phyloP scores from a whole-genome alignment of 345 rosid species.

The Salix purpurea region DNA sequence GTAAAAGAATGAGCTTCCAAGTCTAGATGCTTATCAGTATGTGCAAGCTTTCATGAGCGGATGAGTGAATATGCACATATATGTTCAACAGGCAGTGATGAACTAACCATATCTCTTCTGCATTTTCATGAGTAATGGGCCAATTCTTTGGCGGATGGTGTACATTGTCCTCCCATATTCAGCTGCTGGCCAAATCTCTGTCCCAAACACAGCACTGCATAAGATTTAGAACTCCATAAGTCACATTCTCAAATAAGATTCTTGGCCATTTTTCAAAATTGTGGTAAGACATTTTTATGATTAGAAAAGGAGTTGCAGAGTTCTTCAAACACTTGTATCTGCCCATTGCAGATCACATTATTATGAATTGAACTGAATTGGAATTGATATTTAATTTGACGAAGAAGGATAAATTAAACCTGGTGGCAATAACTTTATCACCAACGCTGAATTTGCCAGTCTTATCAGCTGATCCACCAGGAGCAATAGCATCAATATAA shows the following conservation, averaged over 20 bases:
- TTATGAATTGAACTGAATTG: no score
- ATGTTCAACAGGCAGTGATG: not conserved
- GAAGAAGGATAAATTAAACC: conserved; percentile 36
- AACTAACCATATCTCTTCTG: conserved; percentile 65
- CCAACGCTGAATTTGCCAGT: conserved; percentile 73
- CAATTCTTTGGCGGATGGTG: conserved; percentile 86
- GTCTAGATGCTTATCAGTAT: not conserved
- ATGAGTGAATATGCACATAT: not conserved
- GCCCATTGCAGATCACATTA: not conserved
- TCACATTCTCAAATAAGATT: not conserved
- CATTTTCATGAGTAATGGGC: conserved; percentile 88
- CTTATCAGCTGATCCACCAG: conserved; percentile 83
- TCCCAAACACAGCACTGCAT: conserved; percentile 98
- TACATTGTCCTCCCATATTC: conserved; percentile 98
- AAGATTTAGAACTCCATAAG: conserved; percentile 24
- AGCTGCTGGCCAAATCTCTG: conserved; percentile 98
- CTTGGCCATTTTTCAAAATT: not conserved
- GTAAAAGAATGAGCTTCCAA: not conserved
- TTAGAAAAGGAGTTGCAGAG: not conserved
- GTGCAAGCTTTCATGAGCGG: not conserved
- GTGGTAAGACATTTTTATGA: not conserved
- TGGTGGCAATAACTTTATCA: conserved; percentile 90
- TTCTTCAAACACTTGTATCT: not conserved
- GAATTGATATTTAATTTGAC: not conserved
- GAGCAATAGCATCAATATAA: conserved; percentile 79